Conservation (phyloP, 73 alveolate species). For the Blepharisma stoltei region DNA sequence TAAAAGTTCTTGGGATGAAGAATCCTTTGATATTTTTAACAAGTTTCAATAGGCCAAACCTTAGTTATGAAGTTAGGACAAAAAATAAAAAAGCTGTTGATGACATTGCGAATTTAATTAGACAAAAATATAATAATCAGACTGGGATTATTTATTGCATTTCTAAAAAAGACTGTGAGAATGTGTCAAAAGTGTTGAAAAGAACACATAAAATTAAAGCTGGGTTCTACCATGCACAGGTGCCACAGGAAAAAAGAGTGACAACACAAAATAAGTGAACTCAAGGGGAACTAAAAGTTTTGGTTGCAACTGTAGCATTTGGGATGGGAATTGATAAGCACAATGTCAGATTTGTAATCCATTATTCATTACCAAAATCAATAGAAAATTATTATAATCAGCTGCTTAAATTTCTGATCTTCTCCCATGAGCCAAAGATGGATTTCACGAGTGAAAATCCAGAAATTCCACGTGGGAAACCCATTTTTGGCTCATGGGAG, state of each 20-base stretch:
- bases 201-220: constrained; percentile 61
- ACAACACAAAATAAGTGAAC: constrained; percentile 84
- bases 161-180: constrained; percentile 87
- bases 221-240: constrained; percentile 91
- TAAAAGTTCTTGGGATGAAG: constrained; percentile 66
- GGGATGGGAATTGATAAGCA: constrained; percentile 99
- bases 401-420: too few relatives aligned
- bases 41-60: constrained; percentile 87
- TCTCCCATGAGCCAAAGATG: too few relatives aligned
- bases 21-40: constrained; percentile 80
- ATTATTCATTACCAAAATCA: constrained; percentile 89
- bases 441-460: too few relatives aligned
- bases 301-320: constrained; percentile 99
- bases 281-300: constrained; percentile 88
- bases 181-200: constrained; percentile 69
- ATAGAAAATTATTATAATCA: constrained; percentile 90
- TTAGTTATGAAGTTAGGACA: constrained; percentile 82
- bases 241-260: constrained; percentile 65
- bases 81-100: constrained; percentile 62
- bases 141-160: constrained; percentile 96
- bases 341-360: constrained; percentile 98
- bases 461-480: too few relatives aligned
- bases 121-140: constrained; percentile 33
- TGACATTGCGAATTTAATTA: constrained; percentile 67
- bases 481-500: too few relatives aligned